Evolutionary conservation across 257 asterid species (phyloP), one percentile per base, ranked within the genome.

Genomic region (Striga asiatica): DNA sequence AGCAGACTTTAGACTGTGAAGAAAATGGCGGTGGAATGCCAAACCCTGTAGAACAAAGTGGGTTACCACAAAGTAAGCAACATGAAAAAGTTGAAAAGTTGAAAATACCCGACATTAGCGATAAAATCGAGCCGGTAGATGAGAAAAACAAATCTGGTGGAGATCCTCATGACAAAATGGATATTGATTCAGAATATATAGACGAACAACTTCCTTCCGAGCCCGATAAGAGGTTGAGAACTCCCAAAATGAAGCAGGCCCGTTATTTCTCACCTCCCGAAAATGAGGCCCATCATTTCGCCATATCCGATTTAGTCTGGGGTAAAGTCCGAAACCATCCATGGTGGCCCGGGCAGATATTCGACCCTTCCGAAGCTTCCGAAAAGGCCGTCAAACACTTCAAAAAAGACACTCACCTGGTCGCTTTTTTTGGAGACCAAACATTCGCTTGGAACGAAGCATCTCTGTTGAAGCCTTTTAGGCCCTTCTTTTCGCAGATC

Each of bases 301-400:
- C 86, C 13, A 56, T 63, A 19, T 76, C 93, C 9, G 97, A 92
- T 83, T 67, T 92, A 67, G 95, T 92, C 28, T 92, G 97, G 99
- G 99, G 99, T 34, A 92, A 92, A 71, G 94, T 88, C 55, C 78
- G 89, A 56, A 88, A 91, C 75, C 97, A 92, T 75, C 97, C 99
- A 0, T 92, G 97, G 99, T 92, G 99, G 99, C 99, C 99, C 6
- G 99, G 99, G n/a, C 99, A 88, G 72, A 82, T 92, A 69, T 84
- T 73, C 50, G 94, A 79, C 68, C 91, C 83, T 6, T 71, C 73
- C 2, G 86, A 88, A 79, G 97, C 95, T 64, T 92, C 99, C 2
- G 93, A 88, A 50, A 80, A 73, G 71, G 95, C 95, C 21, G 73
- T 71, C 56, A 92, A 85, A 64, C 54, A 88, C 73, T 61, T 61